Base-by-base conservation (phyloP, 805 yeast species). In the Komagataella kurtzmanii region DNA sequence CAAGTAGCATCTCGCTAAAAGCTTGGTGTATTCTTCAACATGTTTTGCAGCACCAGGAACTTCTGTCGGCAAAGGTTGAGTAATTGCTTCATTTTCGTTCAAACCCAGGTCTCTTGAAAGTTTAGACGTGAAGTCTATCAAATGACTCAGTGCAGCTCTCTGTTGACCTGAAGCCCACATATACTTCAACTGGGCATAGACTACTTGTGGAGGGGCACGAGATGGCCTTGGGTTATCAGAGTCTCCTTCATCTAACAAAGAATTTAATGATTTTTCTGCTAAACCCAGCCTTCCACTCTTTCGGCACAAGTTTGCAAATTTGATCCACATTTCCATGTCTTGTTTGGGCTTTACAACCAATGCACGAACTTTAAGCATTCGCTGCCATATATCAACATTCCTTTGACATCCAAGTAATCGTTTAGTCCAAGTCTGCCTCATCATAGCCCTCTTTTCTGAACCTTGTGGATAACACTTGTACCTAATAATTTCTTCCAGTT, bases 341-440 rank as follows among this genome's bases (percentile, higher is more conserved):
- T 93, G 95, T 57, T 90, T 88, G 2, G 99, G 99, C 56, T 85
- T 84, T 47, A 93, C 86, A 12, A 93, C 98, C 48, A 93, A 73
- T 0, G 97, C 91, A 52, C 99, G 76, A 1, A 91, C 96, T 63
- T 90, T 87, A 54, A 93, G 74, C 80, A 93, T 83, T 61, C 97
- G 75, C 65, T 91, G 97, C 99, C 99, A 93, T n/a, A 90, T 89
- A 68, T 93, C 99, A 50, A 93, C 98, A 68, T 93, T 93, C 58
- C 93, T 77, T 68, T 93, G 99, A 62, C 97, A 89, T 1, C 98
- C 98, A 54, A 88, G 70, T 50, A 93, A 71, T 59, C 99, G 77
- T 50, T 87, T 86, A 61, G 87, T 88, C 99, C 99, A 95, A 0
- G 98, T 91, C 58, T 83, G 81, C 58, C 96, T 76, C 76, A 93